Evolutionary conservation across 345 rosid species (phyloP), one percentile per base, ranked within the genome.

Genomic region (Citrus maxima): DNA sequence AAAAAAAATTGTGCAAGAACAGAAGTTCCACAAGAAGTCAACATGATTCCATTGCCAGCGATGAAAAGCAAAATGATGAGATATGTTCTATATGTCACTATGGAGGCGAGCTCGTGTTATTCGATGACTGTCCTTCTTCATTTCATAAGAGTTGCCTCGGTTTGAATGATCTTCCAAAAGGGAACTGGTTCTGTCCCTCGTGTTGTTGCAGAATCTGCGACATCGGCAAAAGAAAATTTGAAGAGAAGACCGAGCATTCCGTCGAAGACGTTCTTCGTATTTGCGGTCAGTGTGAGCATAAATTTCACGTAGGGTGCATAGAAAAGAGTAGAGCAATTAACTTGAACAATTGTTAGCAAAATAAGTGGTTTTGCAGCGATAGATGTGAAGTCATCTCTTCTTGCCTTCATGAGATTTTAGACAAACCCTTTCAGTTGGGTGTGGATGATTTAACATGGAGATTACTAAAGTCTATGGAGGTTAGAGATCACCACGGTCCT

Each of bases 121-220:
- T 95, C 64, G 93, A 89, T 73, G 77, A 72, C 6, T 91, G 97
- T 76, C 92, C 93, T 38, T 84, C 95, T 21, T 75, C 87, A 2
- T 88, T 84, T 79, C 88, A 88, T 25, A 27, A 70, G 12, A 51
- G 80, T 66, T 91, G 97, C 76, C 77, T 93, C 8, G 90, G 91
- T 35, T 64, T 93, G 49, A 34, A 81, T 73, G 87, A 28, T 68
- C 59, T 92, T 61, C 97, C 98, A 0, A 75, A 79, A 4, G 97
- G 94, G 30, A 84, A 87, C 14, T 93, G 98, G 98, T 90, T 91
- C 78, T 95, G 98, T 62, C 91, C 92, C 5, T 86, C 92, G 22
- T 95, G 98, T 79, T 84, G 90, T 40, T 93, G 98, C 51, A 78
- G 79, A 32, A 80, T 89, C 10, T 95, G 98, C 74, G 80, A 80